Percentiles rank a stretch among this genome's conserved stretches.
Evolutionary conservation across 371 early-diverging fungal species (phyloP).

Genomic region (Lichtheimia corymbifera): DNA sequence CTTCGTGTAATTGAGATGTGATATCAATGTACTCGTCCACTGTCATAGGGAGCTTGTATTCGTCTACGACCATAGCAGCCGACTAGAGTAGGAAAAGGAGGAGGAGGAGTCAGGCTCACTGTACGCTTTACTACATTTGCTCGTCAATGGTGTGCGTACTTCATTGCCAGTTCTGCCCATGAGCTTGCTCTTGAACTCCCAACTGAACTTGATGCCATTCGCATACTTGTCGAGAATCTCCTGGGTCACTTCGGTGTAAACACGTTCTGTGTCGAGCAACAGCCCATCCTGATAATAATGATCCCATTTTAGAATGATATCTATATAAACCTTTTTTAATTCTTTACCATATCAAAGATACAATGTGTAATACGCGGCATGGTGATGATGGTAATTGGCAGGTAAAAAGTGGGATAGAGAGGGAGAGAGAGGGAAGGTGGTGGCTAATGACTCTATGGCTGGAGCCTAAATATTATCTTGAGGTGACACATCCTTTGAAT

Average conservation of each 20-base stretch:
- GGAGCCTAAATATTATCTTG: no score
- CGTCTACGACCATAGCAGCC: constrained; percentile 68
- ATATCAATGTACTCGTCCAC: constrained; percentile 73
- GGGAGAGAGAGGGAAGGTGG: not conserved
- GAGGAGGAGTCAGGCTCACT: not conserved
- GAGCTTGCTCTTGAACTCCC: constrained; percentile 79
- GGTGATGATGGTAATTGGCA: not conserved
- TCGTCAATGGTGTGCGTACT: constrained; percentile 30
- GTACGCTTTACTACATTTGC: not conserved
- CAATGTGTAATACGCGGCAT: constrained; percentile 68
- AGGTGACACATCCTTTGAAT: no score
- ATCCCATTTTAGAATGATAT: not conserved
- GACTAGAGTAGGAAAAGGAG: constrained; percentile 46
- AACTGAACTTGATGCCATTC: constrained; percentile 69
- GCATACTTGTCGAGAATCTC: constrained; percentile 51
- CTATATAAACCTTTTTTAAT: not conserved
- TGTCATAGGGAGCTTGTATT: constrained; percentile 72
- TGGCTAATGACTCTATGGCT: no score
- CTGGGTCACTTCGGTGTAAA: constrained; percentile 86
- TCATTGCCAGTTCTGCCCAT: constrained; percentile 78
- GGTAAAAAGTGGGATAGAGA: not conserved
- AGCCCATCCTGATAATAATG: constrained; percentile 35
- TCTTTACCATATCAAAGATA: constrained; percentile 85
- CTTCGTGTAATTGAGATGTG: constrained; percentile 40
- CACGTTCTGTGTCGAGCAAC: constrained; percentile 78